Evolutionary conservation across 352 stramenopile species (phyloP), one percentile per base, ranked within the genome.

Genomic region (Peronospora farinosa): DNA sequence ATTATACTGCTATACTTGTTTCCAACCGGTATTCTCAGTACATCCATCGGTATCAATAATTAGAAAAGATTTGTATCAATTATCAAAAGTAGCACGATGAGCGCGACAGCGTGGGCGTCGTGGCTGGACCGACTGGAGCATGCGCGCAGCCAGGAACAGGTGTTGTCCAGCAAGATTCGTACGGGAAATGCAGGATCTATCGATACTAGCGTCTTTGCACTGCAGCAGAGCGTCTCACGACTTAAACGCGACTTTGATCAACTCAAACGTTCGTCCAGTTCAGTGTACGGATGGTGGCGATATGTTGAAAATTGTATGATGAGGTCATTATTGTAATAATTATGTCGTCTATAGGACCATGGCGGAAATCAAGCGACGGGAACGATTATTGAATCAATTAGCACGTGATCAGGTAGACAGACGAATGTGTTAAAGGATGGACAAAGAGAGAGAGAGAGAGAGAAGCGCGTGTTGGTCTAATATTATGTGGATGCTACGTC

Each of bases 61-160:
- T 9, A 16, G 9, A 42, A 25, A 17, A 30, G 7, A 32, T 5
- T 28, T 32, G 30, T 10, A 43, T 35, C 25, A 1, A 4, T 7
- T 23, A 32, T 11, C 23, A 12, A 32, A 31, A 33, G 23, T 17
- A 8, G 54, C 8, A n/a, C n/a, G 3, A 90, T 91, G 79, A 89
- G 77, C 54, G 49, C 73, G 47, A 66, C 69, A 15, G 73, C 79
- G 21, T 93, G 82, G 82, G 69, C 76, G 25, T 73, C 72, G 38
- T 93, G 82, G 82, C 57, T 93, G 57, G 82, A 93, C 54, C 74
- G 82, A 16, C 64, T 93, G 23, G 82, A 93, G 63, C 81, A 70
- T 49, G 82, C 82, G 31, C 73, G 82, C 38, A 52, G 63, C 16
- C 75, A 90, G 53, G 74, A 93, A 56, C 73, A 69, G 53, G 68